A percentile compares a stretch with the other conserved stretches of the same genome.
Evolutionary conservation across 257 asterid species (phyloP).

Genomic region (Ligustrum vulgare): DNA sequence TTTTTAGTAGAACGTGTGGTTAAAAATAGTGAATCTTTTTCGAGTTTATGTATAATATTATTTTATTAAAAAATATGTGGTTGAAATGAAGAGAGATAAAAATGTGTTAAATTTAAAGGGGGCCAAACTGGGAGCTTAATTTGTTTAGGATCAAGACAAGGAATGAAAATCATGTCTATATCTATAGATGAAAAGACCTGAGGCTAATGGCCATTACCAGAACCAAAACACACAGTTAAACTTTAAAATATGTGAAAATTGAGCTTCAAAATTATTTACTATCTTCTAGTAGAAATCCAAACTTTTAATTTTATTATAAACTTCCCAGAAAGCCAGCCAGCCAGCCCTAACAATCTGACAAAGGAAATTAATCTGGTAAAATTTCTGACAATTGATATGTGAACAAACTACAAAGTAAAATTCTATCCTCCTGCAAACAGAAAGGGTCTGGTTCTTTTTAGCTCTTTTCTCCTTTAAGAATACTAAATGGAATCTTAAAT

Average conservation of each 20-base stretch:
- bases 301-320: no score
- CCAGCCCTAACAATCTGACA: not conserved
- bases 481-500: not conserved
- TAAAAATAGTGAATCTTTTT: no score
- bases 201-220: slow-evolving; percentile 13
- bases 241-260: not conserved
- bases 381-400: slow-evolving; percentile 27
- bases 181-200: slow-evolving; percentile 20
- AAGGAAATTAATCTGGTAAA: not conserved
- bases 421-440: slow-evolving; percentile 37
- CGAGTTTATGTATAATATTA: no score
- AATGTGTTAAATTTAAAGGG: no score
- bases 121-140: not conserved
- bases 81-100: no score
- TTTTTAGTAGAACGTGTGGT: no score
- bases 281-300: not conserved
- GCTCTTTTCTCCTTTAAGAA: not conserved
- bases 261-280: not conserved
- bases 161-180: slow-evolving; percentile 7
- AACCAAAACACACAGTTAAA: slow-evolving; percentile 11
- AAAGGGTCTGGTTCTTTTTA: slow-evolving; percentile 30
- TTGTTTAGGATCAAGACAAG: slow-evolving; percentile 14
- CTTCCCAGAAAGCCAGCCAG: not conserved
- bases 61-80: no score
- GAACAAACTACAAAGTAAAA: slow-evolving; percentile 1